These are phyloP conservation scores for Starmerella khaoyaiensis DNA, from an alignment of 805 yeast species.

Conservation along the genomic window DNA sequence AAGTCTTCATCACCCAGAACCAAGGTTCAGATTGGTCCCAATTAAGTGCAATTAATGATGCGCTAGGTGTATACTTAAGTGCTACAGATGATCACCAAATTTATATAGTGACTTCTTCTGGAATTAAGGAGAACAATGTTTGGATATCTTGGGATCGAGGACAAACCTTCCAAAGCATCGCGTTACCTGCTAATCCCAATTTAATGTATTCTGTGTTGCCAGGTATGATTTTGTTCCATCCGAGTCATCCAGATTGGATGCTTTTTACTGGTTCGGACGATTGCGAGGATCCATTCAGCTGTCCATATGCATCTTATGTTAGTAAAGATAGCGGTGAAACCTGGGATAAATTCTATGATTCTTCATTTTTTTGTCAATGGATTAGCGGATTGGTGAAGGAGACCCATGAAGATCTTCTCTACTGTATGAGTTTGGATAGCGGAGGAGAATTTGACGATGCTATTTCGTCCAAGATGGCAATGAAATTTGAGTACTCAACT, in stretches of 20 bases:
- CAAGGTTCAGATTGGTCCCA: conserved; percentile 42
- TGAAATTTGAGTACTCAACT: conserved; percentile 35
- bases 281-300: conserved; percentile 39
- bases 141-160: conserved; percentile 61
- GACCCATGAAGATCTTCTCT: conserved; percentile 40
- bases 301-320: conserved; percentile 46
- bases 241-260: conserved; percentile 41
- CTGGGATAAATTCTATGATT: conserved; percentile 42
- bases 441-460: not conserved
- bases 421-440: conserved; percentile 38
- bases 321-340: conserved; percentile 56
- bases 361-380: conserved; percentile 52
- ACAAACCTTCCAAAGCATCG: conserved; percentile 34
- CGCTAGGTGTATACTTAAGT: conserved; percentile 43
- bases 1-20: conserved; percentile 54
- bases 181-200: conserved; percentile 41
- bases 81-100: conserved; percentile 45
- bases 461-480: not conserved
- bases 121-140: conserved; percentile 38
- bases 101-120: conserved; percentile 38
- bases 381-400: conserved; percentile 42
- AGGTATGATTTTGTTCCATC: conserved; percentile 46
- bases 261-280: conserved; percentile 56
- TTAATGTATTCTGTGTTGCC: conserved; percentile 24
- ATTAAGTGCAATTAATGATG: not conserved